These are phyloP conservation scores for Hypoxylon fuscum DNA, from an alignment of 495 filamentous ascomycete genomes.

Conservation along the genomic window DNA sequence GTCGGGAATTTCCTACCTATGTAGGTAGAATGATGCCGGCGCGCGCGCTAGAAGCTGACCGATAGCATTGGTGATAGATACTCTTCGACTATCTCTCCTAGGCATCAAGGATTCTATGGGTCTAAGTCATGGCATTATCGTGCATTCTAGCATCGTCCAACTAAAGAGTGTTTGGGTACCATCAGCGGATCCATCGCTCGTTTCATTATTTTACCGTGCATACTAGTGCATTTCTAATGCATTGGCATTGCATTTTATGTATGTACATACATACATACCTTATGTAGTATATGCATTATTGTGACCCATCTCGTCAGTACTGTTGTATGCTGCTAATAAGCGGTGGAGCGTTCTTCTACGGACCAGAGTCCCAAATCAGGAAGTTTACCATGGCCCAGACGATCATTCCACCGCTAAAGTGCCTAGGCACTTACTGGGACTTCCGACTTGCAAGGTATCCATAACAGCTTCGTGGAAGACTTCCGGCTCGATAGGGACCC, in stretches of 20 bases:
- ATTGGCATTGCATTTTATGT: slow-evolving; percentile 31
- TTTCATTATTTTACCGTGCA: slow-evolving; percentile 43
- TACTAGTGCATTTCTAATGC: slow-evolving; percentile 31
- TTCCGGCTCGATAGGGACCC: slow-evolving; percentile 44
- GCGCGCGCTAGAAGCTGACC: slow-evolving; percentile 17
- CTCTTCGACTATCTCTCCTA: slow-evolving; percentile 6
- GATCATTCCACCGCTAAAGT: slow-evolving; percentile 40
- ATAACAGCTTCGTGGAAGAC: slow-evolving; percentile 42
- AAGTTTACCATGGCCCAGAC: slow-evolving; percentile 37
- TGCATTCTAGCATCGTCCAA: slow-evolving; percentile 10
- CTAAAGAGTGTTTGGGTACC: slow-evolving; percentile 18
- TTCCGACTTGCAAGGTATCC: slow-evolving; percentile 39
- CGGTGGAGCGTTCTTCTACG: slow-evolving; percentile 30
- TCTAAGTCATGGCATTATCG: slow-evolving; percentile 22
- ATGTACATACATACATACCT: background rate
- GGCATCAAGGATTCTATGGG: slow-evolving; percentile 20
- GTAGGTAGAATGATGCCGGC: background rate
- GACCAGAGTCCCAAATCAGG: slow-evolving; percentile 40
- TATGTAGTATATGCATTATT: slow-evolving; percentile 16
- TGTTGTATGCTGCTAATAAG: slow-evolving; percentile 21
- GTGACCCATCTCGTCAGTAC: slow-evolving; percentile 27
- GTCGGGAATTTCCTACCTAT: too few relatives aligned
- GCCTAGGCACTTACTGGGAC: slow-evolving; percentile 33
- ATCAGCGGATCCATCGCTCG: slow-evolving; percentile 36
- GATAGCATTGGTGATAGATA: slow-evolving; percentile 22